Base-by-base conservation (phyloP, 129 eudicot species). In the Helianthus tuberosus region DNA sequence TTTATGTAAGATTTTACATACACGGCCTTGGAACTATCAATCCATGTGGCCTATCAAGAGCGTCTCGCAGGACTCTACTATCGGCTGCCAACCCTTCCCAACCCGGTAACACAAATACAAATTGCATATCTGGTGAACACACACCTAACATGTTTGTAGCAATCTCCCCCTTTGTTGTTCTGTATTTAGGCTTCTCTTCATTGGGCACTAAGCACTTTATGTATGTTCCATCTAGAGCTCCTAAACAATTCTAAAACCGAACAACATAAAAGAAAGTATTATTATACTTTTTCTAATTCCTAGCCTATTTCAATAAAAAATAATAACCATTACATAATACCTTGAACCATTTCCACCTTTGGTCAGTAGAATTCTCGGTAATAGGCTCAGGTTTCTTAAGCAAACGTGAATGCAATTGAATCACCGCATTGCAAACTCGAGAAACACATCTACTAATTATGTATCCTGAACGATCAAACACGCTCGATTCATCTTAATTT, bases 221-320 rank as follows among this genome's bases (percentile, higher is more conserved):
- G 68, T 63, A 35, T 36, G 68, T 36, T 12, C 23, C 20, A 63
- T 63, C 68, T 36, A 35, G 38, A 12, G 68, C 68, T 63, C 66
- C 66, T 29, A 27, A 4, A 65, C 71, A 17, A 44, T 66, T 20
- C 54, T 66, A 66, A 3, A 20, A 65, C 36, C 52, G 15, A 41
- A 41, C 1, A 17, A 43, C 36, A 20, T 20, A 16, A 64, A 43
- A 51, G 0, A 17, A 13, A 14, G 23, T 48, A 17, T 36, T n/a
- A 16, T 8, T n/a, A n/a, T 15, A 2, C 29, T 2, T 64, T 38
- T 29, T 16, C 23, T 20, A 20, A 20, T 20, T 20, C 23, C 23
- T 20, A 20, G 23, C 23, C 23, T 20, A 20, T 20, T 20, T 20
- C 23, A 20, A 20, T 20, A 20, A 20, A 20, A 20, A 20, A 20